A percentile compares a stretch with the other conserved stretches of the same genome.
phyloP scores from a whole-genome alignment of 2,329 filamentous ascomycete genomes.

The Mycosphaerelloides madeirae region DNA sequence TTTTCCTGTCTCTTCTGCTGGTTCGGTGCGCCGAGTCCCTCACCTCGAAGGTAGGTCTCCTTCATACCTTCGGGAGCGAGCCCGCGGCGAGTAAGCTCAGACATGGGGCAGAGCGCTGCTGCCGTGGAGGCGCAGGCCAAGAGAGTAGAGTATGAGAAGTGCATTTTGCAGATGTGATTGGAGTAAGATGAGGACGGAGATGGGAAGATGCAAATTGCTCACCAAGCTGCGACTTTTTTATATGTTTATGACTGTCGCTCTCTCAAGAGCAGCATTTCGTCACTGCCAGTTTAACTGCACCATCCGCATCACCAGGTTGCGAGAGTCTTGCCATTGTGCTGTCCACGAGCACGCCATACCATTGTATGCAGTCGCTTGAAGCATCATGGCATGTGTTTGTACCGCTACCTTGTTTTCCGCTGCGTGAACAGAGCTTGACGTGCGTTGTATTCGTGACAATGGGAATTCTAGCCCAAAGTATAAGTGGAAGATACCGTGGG shows the following conservation, averaged over 20 bases:
- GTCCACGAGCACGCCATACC: no score
- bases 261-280: no score
- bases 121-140: constrained; percentile 7
- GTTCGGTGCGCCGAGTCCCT: constrained; percentile 5
- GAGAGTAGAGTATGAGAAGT: not conserved
- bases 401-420: not conserved
- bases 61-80: constrained; percentile 8
- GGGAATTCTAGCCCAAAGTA: not conserved
- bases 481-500: no score
- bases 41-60: constrained; percentile 4
- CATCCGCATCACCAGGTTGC: not conserved
- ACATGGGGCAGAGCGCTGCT: constrained; percentile 12
- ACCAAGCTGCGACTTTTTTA: no score
- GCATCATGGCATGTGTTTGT: not conserved
- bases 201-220: no score
- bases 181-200: not conserved
- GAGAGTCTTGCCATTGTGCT: not conserved
- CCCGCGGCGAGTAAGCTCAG: constrained; percentile 7
- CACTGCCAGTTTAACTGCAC: no score
- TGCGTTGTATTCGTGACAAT: not conserved
- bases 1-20: constrained; percentile 14
- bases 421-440: no score
- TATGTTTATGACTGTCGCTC: no score
- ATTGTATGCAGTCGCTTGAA: no score
- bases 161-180: constrained; percentile 5